A percentile compares a stretch with the other conserved stretches of the same genome.
phyloP scores from a whole-genome alignment of 2,329 filamentous ascomycete genomes.

The Massarina eburnea region DNA sequence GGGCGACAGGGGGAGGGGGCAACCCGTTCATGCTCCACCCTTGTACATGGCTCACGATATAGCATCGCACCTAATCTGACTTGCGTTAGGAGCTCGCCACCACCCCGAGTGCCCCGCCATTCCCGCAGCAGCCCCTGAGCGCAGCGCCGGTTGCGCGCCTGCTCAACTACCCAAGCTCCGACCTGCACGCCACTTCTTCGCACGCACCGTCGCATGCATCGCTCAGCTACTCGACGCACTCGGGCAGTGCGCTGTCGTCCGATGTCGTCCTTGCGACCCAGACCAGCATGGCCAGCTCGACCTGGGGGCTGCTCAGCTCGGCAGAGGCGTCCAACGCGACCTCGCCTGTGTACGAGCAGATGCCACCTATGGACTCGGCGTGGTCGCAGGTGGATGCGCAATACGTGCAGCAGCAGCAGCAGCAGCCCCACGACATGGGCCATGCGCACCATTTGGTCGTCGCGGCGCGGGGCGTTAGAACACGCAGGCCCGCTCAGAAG shows the following conservation, averaged over 20 bases:
- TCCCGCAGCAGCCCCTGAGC: slow-evolving; percentile 20
- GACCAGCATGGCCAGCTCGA: slow-evolving; percentile 11
- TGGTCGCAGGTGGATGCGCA: slow-evolving; percentile 19
- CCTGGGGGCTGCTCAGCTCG: slow-evolving; percentile 18
- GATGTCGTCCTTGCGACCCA: slow-evolving; percentile 12
- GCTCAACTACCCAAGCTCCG: slow-evolving; percentile 19
- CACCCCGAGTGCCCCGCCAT: slow-evolving; percentile 24
- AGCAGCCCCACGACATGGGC: slow-evolving; percentile 2
- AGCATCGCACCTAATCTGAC: no score
- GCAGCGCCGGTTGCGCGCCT: slow-evolving; percentile 23
- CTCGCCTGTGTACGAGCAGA: slow-evolving; percentile 17
- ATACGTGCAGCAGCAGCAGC: slow-evolving; percentile 14
- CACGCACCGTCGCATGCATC: slow-evolving; percentile 19
- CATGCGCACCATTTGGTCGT: slow-evolving; percentile 7
- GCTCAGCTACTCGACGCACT: slow-evolving; percentile 12
- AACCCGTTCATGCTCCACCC: no score
- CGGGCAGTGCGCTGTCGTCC: slow-evolving; percentile 14
- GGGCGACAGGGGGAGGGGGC: no score
- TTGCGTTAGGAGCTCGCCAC: slow-evolving; percentile 24
- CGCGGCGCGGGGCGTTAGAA: slow-evolving; percentile 8
- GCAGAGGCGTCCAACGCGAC: slow-evolving; percentile 9
- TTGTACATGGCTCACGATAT: no score
- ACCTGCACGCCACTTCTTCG: slow-evolving; percentile 14
- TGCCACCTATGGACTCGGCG: slow-evolving; percentile 17
- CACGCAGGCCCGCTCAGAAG: slow-evolving; percentile 18